A percentile compares a stretch with the other conserved stretches of the same genome.
phyloP scores from a whole-genome alignment of 164 flowering plant species.

The Chimonanthus salicifolius region DNA sequence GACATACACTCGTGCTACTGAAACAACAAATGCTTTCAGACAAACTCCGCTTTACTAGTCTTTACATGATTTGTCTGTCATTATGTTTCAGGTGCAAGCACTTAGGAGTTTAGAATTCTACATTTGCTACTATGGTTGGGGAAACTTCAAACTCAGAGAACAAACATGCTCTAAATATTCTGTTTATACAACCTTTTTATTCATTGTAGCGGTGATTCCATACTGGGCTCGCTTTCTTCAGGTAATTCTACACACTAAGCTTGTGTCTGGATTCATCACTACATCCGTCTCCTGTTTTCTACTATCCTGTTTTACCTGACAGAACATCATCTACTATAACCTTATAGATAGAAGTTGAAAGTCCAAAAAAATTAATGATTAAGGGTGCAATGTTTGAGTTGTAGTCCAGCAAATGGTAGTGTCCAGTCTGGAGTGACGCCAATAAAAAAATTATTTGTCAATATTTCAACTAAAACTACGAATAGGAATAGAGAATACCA shows the following conservation, averaged over 20 bases:
- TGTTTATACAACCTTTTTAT: not conserved
- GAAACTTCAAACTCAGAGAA: not conserved
- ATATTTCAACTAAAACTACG: too few species aligned
- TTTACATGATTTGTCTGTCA: not conserved
- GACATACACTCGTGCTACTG: too few species aligned
- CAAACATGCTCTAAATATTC: not conserved
- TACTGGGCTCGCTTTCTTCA: conserved; percentile 29
- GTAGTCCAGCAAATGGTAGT: too few species aligned
- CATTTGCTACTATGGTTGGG: conserved; percentile 50
- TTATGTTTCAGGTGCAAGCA: conserved; percentile 57
- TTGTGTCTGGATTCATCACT: not conserved
- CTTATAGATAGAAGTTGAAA: too few species aligned
- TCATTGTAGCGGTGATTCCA: conserved; percentile 10
- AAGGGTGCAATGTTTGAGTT: too few species aligned
- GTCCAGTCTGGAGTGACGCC: too few species aligned
- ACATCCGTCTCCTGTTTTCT: not conserved
- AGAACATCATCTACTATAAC: too few species aligned
- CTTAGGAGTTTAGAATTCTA: conserved; percentile 63
- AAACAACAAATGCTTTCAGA: too few species aligned
- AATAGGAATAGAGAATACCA: too few species aligned
- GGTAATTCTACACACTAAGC: conserved; percentile 7
- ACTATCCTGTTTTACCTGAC: too few species aligned
- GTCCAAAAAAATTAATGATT: too few species aligned
- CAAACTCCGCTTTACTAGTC: not conserved
- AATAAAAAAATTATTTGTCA: too few species aligned